These are phyloP conservation scores for Nephelium lappaceum DNA, from an alignment of 345 rosid genomes.

Conservation along the genomic window DNA sequence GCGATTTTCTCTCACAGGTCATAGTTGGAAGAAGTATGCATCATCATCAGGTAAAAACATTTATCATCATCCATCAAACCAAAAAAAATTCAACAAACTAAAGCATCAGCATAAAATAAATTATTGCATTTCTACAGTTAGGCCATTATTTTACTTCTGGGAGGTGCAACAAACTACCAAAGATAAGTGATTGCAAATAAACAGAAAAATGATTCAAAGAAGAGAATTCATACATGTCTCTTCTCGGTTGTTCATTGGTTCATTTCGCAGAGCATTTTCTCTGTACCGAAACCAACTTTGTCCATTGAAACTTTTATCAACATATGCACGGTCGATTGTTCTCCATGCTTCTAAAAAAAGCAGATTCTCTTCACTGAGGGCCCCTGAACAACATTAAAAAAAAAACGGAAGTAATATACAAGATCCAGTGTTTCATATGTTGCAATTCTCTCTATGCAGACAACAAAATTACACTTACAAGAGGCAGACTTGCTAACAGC, in stretches of 20 bases:
- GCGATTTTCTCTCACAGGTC: neutral
- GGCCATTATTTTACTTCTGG: neutral
- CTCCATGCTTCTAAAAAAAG: conserved; percentile 98
- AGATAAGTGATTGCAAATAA: neutral
- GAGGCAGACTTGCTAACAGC: conserved; percentile 52
- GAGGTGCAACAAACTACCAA: conserved; percentile 1
- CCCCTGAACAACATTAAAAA: conserved; percentile 47
- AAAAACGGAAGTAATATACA: conserved; percentile 12
- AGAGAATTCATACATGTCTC: conserved; percentile 68
- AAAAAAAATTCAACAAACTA: neutral
- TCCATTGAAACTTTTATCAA: conserved; percentile 90
- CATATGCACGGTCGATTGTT: conserved; percentile 87
- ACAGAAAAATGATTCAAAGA: neutral
- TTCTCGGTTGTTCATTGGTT: conserved; percentile 83
- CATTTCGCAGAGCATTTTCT: conserved; percentile 83
- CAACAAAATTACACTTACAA: conserved; percentile 50
- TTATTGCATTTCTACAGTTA: neutral
- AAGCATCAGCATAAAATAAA: conserved; percentile 3
- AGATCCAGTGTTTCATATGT: neutral
- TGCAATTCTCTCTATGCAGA: neutral
- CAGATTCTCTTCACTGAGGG: conserved; percentile 80
- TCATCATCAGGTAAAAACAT: neutral
- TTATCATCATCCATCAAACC: neutral
- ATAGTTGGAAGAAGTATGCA: neutral
- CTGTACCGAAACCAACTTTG: conserved; percentile 98